Percentiles rank a stretch among this genome's conserved stretches.
phyloP scores from a whole-genome alignment of 2,329 filamentous ascomycete genomes.

The Penicillium sp. region DNA sequence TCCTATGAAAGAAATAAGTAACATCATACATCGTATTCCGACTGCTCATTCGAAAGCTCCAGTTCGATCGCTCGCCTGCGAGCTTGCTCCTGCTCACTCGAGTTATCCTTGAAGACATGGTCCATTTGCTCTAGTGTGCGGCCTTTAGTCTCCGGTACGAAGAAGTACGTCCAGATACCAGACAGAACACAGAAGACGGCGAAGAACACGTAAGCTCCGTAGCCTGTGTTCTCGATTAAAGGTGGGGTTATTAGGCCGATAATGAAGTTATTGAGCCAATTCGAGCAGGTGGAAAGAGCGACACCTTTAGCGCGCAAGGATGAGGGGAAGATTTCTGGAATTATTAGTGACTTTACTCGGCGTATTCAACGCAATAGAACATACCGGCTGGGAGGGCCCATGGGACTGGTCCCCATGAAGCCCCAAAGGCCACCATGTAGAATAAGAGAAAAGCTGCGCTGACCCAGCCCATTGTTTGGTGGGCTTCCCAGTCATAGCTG shows the following conservation, averaged over 20 bases:
- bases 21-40: constrained; percentile 11
- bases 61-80: constrained; percentile 33
- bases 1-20: not conserved
- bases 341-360: constrained; percentile 6
- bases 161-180: constrained; percentile 52
- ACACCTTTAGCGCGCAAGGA: constrained; percentile 63
- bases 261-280: constrained; percentile 65
- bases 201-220: constrained; percentile 59
- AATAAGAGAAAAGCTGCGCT: constrained; percentile 60
- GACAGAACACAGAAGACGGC: constrained; percentile 53
- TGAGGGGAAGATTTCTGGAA: constrained; percentile 61
- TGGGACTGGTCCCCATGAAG: constrained; percentile 55
- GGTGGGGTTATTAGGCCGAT: constrained; percentile 66
- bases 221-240: constrained; percentile 57
- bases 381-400: constrained; percentile 43
- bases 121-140: constrained; percentile 58
- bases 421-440: constrained; percentile 63
- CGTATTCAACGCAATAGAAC: not conserved
- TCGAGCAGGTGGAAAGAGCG: constrained; percentile 61
- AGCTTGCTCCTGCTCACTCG: constrained; percentile 30
- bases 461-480: constrained; percentile 54
- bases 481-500: constrained; percentile 50
- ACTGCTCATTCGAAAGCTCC: constrained; percentile 24
- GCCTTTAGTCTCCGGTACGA: constrained; percentile 59
- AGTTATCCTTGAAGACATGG: constrained; percentile 41